These are phyloP conservation scores for Microbotryum lychnidis-dioicae DNA, from an alignment of 1,284 basidiomycete species.

Conservation along the genomic window DNA sequence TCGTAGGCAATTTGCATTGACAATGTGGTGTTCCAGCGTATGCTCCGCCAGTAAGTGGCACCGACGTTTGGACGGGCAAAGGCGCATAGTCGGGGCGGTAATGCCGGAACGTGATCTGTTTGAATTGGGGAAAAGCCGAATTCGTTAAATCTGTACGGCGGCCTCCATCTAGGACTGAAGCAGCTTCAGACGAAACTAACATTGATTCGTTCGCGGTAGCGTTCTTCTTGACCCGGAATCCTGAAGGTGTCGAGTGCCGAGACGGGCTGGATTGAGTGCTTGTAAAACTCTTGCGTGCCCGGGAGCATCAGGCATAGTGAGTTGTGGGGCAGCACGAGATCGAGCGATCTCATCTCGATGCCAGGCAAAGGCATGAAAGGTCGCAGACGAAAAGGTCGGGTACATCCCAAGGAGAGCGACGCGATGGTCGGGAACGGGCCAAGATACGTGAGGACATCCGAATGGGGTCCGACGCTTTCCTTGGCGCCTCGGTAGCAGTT, in stretches of 20 bases:
- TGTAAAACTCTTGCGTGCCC: slow-evolving; percentile 79
- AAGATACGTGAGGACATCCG: slow-evolving; percentile 57
- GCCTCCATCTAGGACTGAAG: background rate
- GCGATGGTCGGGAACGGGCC: slow-evolving; percentile 90
- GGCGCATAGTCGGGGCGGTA: slow-evolving; percentile 77
- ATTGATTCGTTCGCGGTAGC: slow-evolving; percentile 32
- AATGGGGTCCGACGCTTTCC: slow-evolving; percentile 75
- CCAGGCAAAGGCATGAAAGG: slow-evolving; percentile 12
- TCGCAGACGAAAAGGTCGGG: slow-evolving; percentile 26
- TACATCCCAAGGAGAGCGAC: slow-evolving; percentile 74
- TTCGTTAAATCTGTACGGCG: background rate
- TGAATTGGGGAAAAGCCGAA: background rate
- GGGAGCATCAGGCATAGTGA: slow-evolving; percentile 90
- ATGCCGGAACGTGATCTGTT: slow-evolving; percentile 45
- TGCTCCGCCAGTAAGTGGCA: slow-evolving; percentile 6
- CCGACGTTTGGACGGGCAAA: slow-evolving; percentile 23
- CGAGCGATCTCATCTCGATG: slow-evolving; percentile 52
- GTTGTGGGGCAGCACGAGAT: slow-evolving; percentile 74
- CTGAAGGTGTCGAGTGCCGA: slow-evolving; percentile 30
- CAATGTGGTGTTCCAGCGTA: slow-evolving; percentile 50
- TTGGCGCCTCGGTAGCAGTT: slow-evolving; percentile 79
- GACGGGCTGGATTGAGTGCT: slow-evolving; percentile 44
- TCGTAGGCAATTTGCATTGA: slow-evolving; percentile 67
- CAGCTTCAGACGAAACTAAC: slow-evolving; percentile 9
- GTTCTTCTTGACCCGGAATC: slow-evolving; percentile 11